Percentiles rank a stretch among this genome's conserved stretches.
These are phyloP conservation scores for Tetrapisispora fleetii DNA, from an alignment of 805 yeast genomes.

Conservation along the genomic window DNA sequence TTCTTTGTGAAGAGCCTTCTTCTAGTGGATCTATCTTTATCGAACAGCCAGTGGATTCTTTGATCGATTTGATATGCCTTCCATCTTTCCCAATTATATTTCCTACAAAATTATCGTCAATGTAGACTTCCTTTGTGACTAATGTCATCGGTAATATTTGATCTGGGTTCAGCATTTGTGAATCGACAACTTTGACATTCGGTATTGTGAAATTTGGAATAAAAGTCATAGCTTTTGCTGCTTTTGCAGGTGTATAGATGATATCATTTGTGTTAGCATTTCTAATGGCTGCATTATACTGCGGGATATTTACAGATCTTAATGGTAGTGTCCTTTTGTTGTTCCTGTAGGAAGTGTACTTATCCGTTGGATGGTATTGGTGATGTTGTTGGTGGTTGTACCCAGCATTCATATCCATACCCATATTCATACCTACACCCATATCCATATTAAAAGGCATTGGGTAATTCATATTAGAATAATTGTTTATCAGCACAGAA, in stretches of 20 bases:
- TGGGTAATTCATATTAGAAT: not conserved
- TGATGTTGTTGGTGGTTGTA: slow-evolving; percentile 20
- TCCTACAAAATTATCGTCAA: slow-evolving; percentile 73
- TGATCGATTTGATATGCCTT: slow-evolving; percentile 65
- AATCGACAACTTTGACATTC: slow-evolving; percentile 8
- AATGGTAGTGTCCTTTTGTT: slow-evolving; percentile 9
- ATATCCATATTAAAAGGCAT: not conserved
- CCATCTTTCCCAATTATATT: slow-evolving; percentile 84
- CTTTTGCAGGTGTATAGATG: slow-evolving; percentile 19
- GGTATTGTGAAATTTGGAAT: slow-evolving; percentile 21
- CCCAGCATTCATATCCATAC: slow-evolving; percentile 1
- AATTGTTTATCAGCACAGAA: slow-evolving; percentile 2
- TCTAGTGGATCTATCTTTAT: slow-evolving; percentile 56
- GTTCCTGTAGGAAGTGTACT: slow-evolving; percentile 10
- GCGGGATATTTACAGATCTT: slow-evolving; percentile 9
- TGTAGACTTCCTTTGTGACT: slow-evolving; percentile 54
- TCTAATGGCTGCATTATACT: slow-evolving; percentile 4
- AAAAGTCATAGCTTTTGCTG: slow-evolving; percentile 20
- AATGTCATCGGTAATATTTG: slow-evolving; percentile 29
- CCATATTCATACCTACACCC: not conserved
- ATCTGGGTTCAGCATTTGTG: not conserved
- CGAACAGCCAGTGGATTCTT: slow-evolving; percentile 65
- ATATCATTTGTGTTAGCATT: not conserved
- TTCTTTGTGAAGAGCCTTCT: slow-evolving; percentile 48
- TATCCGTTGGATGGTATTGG: slow-evolving; percentile 20